Conservation (phyloP, 441 rosid species). For the Syzygium syzygioides region DNA sequence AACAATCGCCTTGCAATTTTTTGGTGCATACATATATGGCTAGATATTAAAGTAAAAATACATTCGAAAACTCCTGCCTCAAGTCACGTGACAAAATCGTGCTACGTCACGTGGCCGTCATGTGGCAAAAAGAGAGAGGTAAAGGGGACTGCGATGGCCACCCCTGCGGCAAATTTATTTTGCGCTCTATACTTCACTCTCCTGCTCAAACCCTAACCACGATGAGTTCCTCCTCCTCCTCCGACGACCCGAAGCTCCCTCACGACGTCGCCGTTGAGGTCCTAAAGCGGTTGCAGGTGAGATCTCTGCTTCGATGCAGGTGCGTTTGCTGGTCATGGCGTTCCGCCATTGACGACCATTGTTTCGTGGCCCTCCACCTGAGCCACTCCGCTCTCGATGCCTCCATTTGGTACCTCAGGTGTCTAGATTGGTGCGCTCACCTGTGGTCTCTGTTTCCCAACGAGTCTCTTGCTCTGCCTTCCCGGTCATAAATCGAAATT, state of each 20-base stretch:
- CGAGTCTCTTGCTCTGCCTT: background rate
- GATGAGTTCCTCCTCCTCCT: background rate
- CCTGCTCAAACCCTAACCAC: background rate
- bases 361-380: background rate
- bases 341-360: background rate
- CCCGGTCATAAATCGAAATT: background rate
- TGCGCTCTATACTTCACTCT: too few species aligned
- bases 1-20: too few species aligned
- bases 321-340: background rate
- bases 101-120: background rate
- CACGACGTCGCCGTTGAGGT: background rate
- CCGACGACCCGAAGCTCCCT: background rate
- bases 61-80: background rate
- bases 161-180: too few species aligned
- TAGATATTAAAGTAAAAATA: too few species aligned
- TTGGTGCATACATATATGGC: too few species aligned
- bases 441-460: background rate
- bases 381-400: background rate
- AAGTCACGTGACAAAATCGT: background rate
- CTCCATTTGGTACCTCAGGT: background rate
- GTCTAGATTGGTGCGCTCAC: background rate
- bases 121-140: background rate
- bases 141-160: too few species aligned
- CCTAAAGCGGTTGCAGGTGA: background rate
- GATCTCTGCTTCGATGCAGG: background rate